These are phyloP conservation scores for Fusarium compactum DNA, from an alignment of 2,329 filamentous ascomycete genomes.

Conservation along the genomic window DNA sequence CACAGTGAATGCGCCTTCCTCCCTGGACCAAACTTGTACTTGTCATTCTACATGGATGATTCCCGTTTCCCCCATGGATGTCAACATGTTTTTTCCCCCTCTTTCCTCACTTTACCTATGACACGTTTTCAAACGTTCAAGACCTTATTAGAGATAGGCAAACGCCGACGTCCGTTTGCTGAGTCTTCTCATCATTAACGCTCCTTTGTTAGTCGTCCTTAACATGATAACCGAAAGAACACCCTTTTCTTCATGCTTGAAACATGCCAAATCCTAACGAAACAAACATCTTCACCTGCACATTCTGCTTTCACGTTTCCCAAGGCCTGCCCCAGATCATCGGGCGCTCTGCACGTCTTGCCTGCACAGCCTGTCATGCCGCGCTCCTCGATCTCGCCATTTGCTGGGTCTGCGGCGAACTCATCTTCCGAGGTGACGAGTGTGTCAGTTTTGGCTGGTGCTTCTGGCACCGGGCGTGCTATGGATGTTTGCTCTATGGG, in stretches of 20 bases:
- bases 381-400: conserved; percentile 65
- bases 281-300: conserved; percentile 63
- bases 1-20: background rate
- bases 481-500: conserved; percentile 67
- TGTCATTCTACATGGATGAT: background rate
- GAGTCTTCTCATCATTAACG: background rate
- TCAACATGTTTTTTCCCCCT: background rate
- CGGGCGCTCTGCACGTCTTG: conserved; percentile 61
- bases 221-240: conserved; percentile 1
- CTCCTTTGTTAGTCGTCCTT: conserved; percentile 10
- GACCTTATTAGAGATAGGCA: background rate
- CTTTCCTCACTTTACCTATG: background rate
- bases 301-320: conserved; percentile 64
- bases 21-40: background rate
- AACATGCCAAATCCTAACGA: conserved; percentile 25
- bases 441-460: conserved; percentile 71
- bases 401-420: conserved; percentile 69
- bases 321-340: conserved; percentile 55
- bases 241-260: background rate
- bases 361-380: conserved; percentile 61
- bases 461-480: conserved; percentile 69
- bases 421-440: conserved; percentile 65
- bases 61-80: too few relatives aligned
- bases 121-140: background rate
- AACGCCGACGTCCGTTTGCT: background rate